A percentile compares a stretch with the other conserved stretches of the same genome.
These are phyloP conservation scores for Aspergillus vadensis DNA, from an alignment of 2,329 filamentous ascomycete genomes.

Conservation along the genomic window DNA sequence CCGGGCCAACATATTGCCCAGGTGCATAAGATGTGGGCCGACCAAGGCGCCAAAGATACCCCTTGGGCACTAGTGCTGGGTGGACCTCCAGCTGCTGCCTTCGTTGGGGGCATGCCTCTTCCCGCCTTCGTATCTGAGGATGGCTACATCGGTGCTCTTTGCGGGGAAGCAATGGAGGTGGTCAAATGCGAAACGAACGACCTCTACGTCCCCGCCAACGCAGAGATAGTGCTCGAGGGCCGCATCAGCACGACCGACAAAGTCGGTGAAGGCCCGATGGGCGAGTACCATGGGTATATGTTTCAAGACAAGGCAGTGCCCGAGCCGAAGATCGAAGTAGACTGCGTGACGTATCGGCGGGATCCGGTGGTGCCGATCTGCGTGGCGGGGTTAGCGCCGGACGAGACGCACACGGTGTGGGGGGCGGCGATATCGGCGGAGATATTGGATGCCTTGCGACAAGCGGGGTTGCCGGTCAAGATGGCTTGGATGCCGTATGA, in stretches of 20 bases:
- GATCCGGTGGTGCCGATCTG: conserved; percentile 20
- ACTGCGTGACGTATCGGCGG: conserved; percentile 22
- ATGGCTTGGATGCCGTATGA: conserved; percentile 24
- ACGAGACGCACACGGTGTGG: conserved; percentile 27
- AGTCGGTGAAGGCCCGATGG: conserved; percentile 25
- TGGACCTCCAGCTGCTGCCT: neutral
- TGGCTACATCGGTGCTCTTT: neutral
- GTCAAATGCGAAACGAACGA: conserved; percentile 27
- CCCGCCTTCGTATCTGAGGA: neutral
- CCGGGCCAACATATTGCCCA: neutral
- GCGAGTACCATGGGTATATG: conserved; percentile 25
- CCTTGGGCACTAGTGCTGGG: neutral
- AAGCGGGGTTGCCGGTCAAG: conserved; percentile 20
- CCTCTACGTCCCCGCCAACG: conserved; percentile 22
- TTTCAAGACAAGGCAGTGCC: conserved; percentile 15
- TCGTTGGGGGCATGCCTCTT: neutral
- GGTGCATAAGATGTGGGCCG: neutral
- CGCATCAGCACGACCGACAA: conserved; percentile 19
- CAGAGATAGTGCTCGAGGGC: conserved; percentile 26
- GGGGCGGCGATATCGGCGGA: conserved; percentile 21
- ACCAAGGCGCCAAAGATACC: neutral
- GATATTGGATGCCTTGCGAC: conserved; percentile 19
- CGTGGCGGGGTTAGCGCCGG: conserved; percentile 18
- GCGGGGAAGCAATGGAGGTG: neutral
- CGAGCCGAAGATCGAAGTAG: conserved; percentile 22